Evolutionary conservation across 2,329 filamentous ascomycete species (phyloP).

Genomic region (Alternaria dauci): DNA sequence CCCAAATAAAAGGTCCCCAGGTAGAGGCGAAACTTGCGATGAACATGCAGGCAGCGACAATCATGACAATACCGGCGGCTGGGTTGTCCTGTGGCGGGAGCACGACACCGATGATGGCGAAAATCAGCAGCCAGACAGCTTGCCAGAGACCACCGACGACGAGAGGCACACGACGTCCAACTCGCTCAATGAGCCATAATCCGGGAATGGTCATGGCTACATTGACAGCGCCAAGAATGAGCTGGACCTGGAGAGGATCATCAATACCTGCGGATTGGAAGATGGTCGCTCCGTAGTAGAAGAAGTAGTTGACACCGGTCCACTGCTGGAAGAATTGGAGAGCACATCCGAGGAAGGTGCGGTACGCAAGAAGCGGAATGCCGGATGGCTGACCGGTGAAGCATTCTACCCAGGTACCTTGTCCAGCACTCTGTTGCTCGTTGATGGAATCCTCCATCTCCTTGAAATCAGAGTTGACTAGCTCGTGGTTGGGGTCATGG

Average conservation of each 20-base stretch:
- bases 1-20: constrained; percentile 67
- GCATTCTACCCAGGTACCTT: constrained; percentile 42
- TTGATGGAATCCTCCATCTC: constrained; percentile 49
- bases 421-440: constrained; percentile 38
- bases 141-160: constrained; percentile 74
- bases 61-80: constrained; percentile 70
- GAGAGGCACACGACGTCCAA: constrained; percentile 72
- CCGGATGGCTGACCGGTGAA: constrained; percentile 47
- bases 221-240: constrained; percentile 66
- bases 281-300: constrained; percentile 69
- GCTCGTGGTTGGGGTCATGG: constrained; percentile 55
- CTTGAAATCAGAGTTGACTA: constrained; percentile 62
- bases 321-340: constrained; percentile 47
- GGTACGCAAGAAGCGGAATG: constrained; percentile 52
- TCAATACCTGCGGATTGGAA: constrained; percentile 72
- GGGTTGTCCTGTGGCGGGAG: constrained; percentile 43
- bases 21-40: constrained; percentile 75
- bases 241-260: constrained; percentile 63
- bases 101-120: constrained; percentile 57
- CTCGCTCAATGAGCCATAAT: constrained; percentile 73
- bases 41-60: constrained; percentile 77
- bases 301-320: constrained; percentile 63
- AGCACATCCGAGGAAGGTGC: constrained; percentile 40
- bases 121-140: constrained; percentile 70
- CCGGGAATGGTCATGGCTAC: constrained; percentile 72